Base-by-base conservation (phyloP, 495 filamentous ascomycete genomes). In the Cladorrhinum samala region DNA sequence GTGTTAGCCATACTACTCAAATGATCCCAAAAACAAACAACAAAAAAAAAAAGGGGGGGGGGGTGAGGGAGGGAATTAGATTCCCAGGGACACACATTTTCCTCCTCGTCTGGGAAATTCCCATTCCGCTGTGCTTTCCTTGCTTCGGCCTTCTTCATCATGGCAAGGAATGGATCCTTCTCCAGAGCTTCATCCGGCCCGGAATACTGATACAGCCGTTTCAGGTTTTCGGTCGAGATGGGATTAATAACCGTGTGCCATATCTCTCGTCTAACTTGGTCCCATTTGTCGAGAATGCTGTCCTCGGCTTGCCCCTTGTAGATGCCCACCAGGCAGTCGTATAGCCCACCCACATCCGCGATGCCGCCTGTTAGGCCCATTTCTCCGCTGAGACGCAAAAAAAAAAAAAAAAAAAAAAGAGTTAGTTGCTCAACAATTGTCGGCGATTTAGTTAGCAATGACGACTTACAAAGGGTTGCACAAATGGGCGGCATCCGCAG, bases 401-500 rank as follows among this genome's bases (percentile, higher is more conserved):
- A 33, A 33, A 33, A 33, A 5, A 5, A 33, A 33, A 33, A 5
- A 33, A 6, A 5, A 11, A 11, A 33, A 5, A 33, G 27, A 11
- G 11, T 33, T 11, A 33, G n/a, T n/a, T n/a, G n/a, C n/a, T n/a
- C n/a, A n/a, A n/a, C n/a, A n/a, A n/a, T n/a, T n/a, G n/a, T n/a
- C n/a, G n/a, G n/a, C n/a, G n/a, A n/a, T n/a, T n/a, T n/a, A n/a
- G n/a, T n/a, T 33, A 11, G 27, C 11, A 33, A 33, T 6, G 11
- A 11, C 11, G 27, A 33, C 27, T 11, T 33, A 33, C 27, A 33
- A 81, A 36, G 74, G 72, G 49, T 76, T 77, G 48, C 71, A 75
- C 24, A 77, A 49, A 59, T 80, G 78, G 13, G 76, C 78, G 11
- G 83, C 81, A 66, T 86, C 82, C 9, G 80, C 82, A 0, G 75